Base-by-base conservation (phyloP, 2,329 filamentous ascomycete species). In the Xylaria sp. region DNA sequence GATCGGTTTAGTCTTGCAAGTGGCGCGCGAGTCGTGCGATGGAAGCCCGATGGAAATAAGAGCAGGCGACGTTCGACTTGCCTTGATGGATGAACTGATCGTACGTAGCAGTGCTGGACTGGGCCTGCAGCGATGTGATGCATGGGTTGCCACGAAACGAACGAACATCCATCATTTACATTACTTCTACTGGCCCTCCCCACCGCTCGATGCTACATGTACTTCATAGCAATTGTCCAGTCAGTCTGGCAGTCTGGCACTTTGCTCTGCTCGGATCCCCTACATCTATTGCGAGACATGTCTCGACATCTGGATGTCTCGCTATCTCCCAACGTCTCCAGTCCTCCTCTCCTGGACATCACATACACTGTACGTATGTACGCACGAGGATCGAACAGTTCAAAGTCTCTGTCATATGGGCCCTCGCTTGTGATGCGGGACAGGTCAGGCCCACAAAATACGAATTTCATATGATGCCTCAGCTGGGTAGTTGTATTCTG, bases 21-120 rank as follows among this genome's bases (percentile, higher is more conserved):
- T 60, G 47, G 46, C 53, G 57, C 46, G 50, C 52, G 39, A 60
- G 55, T 60, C 58, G 58, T 45, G 50, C 58, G 55, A 50, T 58
- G 11, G 41, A 52, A 56, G 52, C 55, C 54, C 48, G 52, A 52
- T 46, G 20, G 42, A 41, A 37, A 40, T n/a, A 24, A n/a, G 22
- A 20, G 20, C 24, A 48, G 19, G 24, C 19, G 40, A 24, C 44
- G 37, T 40, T 38, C 40, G 40, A 42, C 19, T 46, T 39, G n/a
- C 38, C 7, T 7, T 26, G 19, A 52, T 58, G 52, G 41, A 56
- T 58, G 52, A 44, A 56, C 39, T 60, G 57, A 56, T 58, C 46
- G 50, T 60, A 55, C n/a, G n/a, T n/a, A n/a, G n/a, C n/a, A n/a
- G n/a, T n/a, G n/a, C n/a, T n/a, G 6, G 6, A 26, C 9, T 26